Percentiles rank a stretch among this genome's conserved stretches.
Evolutionary conservation across 2,329 filamentous ascomycete species (phyloP).

Genomic region (Penicillium sp.): DNA sequence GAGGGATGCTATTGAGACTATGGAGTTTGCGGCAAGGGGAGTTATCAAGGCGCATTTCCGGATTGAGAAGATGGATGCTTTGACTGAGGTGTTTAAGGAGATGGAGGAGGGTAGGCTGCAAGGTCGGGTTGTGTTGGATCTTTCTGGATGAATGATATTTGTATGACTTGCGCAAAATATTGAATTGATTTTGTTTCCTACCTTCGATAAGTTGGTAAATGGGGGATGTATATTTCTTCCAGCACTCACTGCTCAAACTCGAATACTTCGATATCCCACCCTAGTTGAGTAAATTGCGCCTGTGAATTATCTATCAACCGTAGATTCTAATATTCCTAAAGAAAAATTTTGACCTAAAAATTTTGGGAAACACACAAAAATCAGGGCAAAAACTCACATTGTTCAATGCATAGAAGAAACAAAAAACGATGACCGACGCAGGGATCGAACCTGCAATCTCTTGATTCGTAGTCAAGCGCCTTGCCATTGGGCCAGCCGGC

Average conservation of each 20-base stretch:
- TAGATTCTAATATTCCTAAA: no score
- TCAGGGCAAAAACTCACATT: no score
- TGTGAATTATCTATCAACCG: no score
- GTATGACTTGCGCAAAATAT: no score
- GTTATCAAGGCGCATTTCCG: conserved; percentile 46
- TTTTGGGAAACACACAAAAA: no score
- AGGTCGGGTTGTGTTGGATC: conserved; percentile 49
- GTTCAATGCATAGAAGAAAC: no score
- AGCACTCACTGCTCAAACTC: background rate
- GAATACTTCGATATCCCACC: background rate
- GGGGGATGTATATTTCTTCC: background rate
- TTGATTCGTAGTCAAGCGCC: conserved; percentile 55
- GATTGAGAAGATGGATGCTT: conserved; percentile 48
- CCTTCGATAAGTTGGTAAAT: no score
- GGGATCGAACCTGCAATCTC: conserved; percentile 52
- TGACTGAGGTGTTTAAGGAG: conserved; percentile 47
- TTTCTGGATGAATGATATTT: conserved; percentile 21
- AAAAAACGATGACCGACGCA: conserved; percentile 39
- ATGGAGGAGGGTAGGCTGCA: conserved; percentile 46
- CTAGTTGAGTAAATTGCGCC: background rate
- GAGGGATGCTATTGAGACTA: conserved; percentile 49
- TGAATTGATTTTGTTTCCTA: no score
- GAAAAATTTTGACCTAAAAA: no score
- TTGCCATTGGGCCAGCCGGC: conserved; percentile 50
- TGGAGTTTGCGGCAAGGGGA: conserved; percentile 49